Evolutionary conservation across 139 green algal genomes (phyloP).

Genomic region (Coelastrella sp.): DNA sequence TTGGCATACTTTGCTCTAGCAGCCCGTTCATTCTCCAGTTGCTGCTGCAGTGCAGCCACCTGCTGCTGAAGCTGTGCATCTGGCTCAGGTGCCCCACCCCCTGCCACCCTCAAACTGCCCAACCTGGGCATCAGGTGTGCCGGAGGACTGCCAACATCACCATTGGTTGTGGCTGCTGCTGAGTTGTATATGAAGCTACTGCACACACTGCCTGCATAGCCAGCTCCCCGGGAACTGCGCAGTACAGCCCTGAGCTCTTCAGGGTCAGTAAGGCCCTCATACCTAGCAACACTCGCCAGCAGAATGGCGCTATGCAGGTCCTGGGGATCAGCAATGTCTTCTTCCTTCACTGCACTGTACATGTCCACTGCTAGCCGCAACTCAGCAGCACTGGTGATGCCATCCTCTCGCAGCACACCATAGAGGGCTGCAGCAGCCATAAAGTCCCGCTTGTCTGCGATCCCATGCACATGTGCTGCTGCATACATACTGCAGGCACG

Average conservation of each 20-base stretch:
- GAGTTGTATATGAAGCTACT: not conserved
- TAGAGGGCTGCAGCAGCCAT: constrained; percentile 42
- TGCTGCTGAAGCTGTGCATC: not conserved
- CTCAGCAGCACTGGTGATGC: constrained; percentile 24
- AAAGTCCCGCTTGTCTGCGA: constrained; percentile 49
- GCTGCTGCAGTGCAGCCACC: constrained; percentile 16
- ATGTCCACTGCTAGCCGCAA: constrained; percentile 35
- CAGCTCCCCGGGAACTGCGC: not conserved
- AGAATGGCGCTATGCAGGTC: constrained; percentile 37
- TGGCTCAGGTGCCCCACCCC: not conserved
- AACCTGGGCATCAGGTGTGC: not conserved
- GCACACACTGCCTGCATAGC: not conserved
- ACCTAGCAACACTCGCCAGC: not conserved
- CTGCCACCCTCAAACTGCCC: not conserved
- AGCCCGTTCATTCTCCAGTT: constrained; percentile 38
- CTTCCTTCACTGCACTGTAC: constrained; percentile 35
- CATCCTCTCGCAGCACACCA: constrained; percentile 44
- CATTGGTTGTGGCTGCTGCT: not conserved
- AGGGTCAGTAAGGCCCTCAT: constrained; percentile 19
- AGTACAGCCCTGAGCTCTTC: constrained; percentile 12
- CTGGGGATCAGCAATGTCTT: constrained; percentile 29
- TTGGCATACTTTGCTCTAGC: constrained; percentile 54
- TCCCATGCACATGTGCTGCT: constrained; percentile 4
- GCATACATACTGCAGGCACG: constrained; percentile 43
- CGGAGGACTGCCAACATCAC: not conserved